These are phyloP conservation scores for Neoarthrinium moseri DNA, from an alignment of 2,329 filamentous ascomycete genomes.

Conservation along the genomic window DNA sequence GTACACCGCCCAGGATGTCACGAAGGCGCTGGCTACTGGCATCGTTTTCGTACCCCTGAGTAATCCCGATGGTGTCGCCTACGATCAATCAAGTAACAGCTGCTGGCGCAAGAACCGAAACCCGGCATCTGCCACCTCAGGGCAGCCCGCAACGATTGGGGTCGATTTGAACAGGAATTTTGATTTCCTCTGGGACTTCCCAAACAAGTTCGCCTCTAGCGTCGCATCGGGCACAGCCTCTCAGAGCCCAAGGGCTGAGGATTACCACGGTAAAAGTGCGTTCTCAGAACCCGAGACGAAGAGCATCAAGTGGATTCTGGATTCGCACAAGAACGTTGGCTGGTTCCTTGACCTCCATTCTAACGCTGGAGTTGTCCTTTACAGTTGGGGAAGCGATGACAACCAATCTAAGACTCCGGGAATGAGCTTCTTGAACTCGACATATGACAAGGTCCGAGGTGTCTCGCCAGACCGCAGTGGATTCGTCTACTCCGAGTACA, in stretches of 20 bases:
- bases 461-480: slow-evolving; percentile 35
- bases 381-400: slow-evolving; percentile 57
- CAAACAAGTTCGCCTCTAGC: slow-evolving; percentile 36
- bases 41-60: slow-evolving; percentile 52
- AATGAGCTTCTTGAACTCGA: slow-evolving; percentile 52
- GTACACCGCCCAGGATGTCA: slow-evolving; percentile 52
- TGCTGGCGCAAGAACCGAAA: slow-evolving; percentile 60
- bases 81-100: slow-evolving; percentile 46
- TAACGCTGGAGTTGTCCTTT: slow-evolving; percentile 49
- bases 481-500: slow-evolving; percentile 43
- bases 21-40: slow-evolving; percentile 48
- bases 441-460: slow-evolving; percentile 51
- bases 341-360: slow-evolving; percentile 63
- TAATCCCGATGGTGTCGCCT: slow-evolving; percentile 53
- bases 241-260: slow-evolving; percentile 40
- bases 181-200: slow-evolving; percentile 56
- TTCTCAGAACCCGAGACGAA: slow-evolving; percentile 57
- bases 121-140: slow-evolving; percentile 33
- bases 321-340: slow-evolving; percentile 45
- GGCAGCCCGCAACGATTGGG: slow-evolving; percentile 30
- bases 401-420: slow-evolving; percentile 41
- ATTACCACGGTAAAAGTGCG: slow-evolving; percentile 49
- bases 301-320: slow-evolving; percentile 51
- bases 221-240: slow-evolving; percentile 40
- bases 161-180: slow-evolving; percentile 58